Evolutionary conservation across 1,284 basidiomycete genomes (phyloP), one percentile per base, ranked within the genome.

Genomic region (Moniliella sp.): DNA sequence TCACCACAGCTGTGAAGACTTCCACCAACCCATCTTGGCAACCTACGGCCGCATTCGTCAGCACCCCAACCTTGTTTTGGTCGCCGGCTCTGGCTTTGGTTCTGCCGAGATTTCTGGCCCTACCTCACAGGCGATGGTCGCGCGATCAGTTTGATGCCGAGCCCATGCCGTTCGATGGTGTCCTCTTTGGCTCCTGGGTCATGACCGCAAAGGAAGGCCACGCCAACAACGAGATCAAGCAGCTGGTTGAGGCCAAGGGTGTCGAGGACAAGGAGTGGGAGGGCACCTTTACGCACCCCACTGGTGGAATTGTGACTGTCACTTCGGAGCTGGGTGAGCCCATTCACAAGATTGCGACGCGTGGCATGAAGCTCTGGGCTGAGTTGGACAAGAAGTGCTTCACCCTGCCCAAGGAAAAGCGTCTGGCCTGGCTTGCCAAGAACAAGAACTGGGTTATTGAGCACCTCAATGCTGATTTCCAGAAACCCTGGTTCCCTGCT

Each of bases 141-240:
- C 3, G 69, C 74, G 67, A 75, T 40, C 65, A 68, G 50, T 93
- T 78, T 57, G 75, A 74, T 37, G 69, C 76, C 27, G 81, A 93
- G 63, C 76, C 79, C n/a, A 97, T 97, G 91, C 88, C 88, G 1
- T 93, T 88, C 66, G 88, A 94, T 50, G 91, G 48, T 18, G 84
- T 91, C 66, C 69, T 97, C 32, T 91, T 88, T 56, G 91, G 77
- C 10, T 81, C 77, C 52, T 77, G 91, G 42, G 83, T 93, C 61
- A 93, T 97, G 83, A 80, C 91, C 27, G 88, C 88, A 40, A 86
- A 84, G 66, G 88, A 97, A 64, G 83, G 88, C 7, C 86, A 94
- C 62, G 94, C 88, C 0, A 78, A 75, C 50, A 70, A 80, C 4
- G 76, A 76, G 9, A 84, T 97, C 62, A 97, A 97, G 69, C 78